Conservation (phyloP, 1,284 basidiomycete genomes). For the Xerocomus minutiporus region DNA sequence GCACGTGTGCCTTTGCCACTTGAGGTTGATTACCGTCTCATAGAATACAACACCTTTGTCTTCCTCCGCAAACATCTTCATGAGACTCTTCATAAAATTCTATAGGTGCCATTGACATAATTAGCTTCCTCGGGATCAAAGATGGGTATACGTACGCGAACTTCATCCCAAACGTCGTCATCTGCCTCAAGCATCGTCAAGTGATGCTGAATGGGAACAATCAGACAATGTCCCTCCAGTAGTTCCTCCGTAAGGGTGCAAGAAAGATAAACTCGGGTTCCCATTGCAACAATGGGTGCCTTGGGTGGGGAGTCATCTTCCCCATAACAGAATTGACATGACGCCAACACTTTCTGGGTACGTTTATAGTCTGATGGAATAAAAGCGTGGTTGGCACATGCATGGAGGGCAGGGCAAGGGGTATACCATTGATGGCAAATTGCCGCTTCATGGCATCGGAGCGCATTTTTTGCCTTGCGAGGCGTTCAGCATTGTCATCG, state of each 20-base stretch:
- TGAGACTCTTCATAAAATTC: constrained; percentile 99
- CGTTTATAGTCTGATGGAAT: constrained; percentile 76
- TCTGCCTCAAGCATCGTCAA: constrained; percentile 90
- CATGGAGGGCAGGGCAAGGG: constrained; percentile 1
- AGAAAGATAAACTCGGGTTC: constrained; percentile 84
- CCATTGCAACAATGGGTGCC: constrained; percentile 85
- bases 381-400: background rate
- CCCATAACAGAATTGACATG: constrained; percentile 84
- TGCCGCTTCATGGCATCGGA: constrained; percentile 94
- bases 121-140: background rate
- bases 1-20: constrained; percentile 83
- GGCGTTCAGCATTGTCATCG: constrained; percentile 92
- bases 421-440: constrained; percentile 89
- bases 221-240: constrained; percentile 84
- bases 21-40: constrained; percentile 85
- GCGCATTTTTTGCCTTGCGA: constrained; percentile 92
- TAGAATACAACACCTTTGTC: constrained; percentile 91
- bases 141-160: constrained; percentile 54
- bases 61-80: constrained; percentile 88
- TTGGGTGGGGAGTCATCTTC: constrained; percentile 84
- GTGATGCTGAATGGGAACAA: constrained; percentile 95
- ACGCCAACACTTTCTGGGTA: constrained; percentile 86
- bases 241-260: constrained; percentile 86
- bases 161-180: constrained; percentile 98
- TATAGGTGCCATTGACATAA: constrained; percentile 30